Evolutionary conservation across 1,284 basidiomycete genomes (phyloP).

Genomic region (Sphaerobolus stellatus): DNA sequence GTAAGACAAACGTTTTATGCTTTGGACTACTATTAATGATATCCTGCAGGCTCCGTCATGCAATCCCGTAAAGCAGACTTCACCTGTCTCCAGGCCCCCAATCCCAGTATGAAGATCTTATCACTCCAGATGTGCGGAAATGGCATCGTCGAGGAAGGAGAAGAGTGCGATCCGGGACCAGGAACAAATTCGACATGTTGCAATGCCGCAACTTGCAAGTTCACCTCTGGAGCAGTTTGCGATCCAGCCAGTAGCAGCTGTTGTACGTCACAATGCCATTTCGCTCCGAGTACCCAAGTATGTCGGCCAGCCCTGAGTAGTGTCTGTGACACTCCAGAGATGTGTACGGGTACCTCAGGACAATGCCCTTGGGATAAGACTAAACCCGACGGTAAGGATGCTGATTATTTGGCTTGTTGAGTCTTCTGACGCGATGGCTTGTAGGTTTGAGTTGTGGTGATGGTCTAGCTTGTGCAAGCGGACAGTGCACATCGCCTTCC

Average conservation of each 20-base stretch:
- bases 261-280: conserved; percentile 71
- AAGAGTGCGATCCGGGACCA: conserved; percentile 87
- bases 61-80: conserved; percentile 48
- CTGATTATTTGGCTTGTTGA: neutral
- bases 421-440: no score
- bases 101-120: conserved; percentile 44
- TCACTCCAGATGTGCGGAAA: conserved; percentile 77
- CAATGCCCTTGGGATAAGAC: conserved; percentile 72
- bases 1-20: conserved; percentile 42
- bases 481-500: conserved; percentile 77
- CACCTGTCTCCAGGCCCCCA: conserved; percentile 63
- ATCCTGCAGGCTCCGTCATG: conserved; percentile 58
- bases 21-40: conserved; percentile 3
- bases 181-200: conserved; percentile 70
- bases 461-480: conserved; percentile 76
- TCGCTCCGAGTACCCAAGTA: conserved; percentile 63
- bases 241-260: conserved; percentile 79
- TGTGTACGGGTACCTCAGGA: conserved; percentile 74
- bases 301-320: conserved; percentile 72
- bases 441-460: conserved; percentile 68
- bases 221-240: conserved; percentile 70
- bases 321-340: conserved; percentile 76
- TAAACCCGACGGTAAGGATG: conserved; percentile 61
- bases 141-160: conserved; percentile 72
- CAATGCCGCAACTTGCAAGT: conserved; percentile 77